Evolutionary conservation across 495 filamentous ascomycete species (phyloP).

Genomic region (Penicillium herquei): DNA sequence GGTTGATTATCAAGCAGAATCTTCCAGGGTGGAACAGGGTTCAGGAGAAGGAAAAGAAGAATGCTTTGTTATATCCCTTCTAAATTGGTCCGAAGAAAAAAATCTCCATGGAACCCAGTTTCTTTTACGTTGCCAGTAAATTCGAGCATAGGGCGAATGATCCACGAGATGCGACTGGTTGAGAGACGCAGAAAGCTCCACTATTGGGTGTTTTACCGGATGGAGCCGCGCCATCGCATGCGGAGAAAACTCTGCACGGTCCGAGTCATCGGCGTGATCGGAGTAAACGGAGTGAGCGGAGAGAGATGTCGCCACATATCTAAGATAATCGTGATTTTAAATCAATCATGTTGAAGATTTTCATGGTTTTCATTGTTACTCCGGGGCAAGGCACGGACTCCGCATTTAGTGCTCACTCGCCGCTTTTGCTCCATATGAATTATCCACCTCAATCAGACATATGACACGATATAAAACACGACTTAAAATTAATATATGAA

Average conservation of each 20-base stretch:
- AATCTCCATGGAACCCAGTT: constrained; percentile 12
- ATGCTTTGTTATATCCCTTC: constrained; percentile 8
- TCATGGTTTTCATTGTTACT: no score
- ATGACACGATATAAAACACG: no score
- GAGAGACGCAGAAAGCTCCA: constrained; percentile 13
- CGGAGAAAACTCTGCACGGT: constrained; percentile 25
- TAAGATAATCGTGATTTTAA: no score
- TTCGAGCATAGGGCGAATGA: constrained; percentile 15
- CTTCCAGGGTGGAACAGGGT: constrained; percentile 3
- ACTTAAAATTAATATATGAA: no score
- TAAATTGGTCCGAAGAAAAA: not conserved
- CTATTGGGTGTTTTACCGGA: constrained; percentile 12
- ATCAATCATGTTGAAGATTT: no score
- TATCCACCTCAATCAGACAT: no score
- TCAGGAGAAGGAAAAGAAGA: not conserved
- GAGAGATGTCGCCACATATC: no score
- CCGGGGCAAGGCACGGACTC: not conserved
- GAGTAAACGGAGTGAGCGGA: not conserved
- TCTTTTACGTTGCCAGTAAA: constrained; percentile 20
- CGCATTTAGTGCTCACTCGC: not conserved
- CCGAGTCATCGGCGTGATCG: constrained; percentile 23
- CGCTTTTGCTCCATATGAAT: not conserved
- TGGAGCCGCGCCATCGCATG: constrained; percentile 11
- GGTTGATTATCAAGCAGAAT: constrained; percentile 22
- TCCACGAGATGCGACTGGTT: constrained; percentile 17